A percentile compares a stretch with the other conserved stretches of the same genome.
These are phyloP conservation scores for Aureobasidium sp. DNA, from an alignment of 2,329 filamentous ascomycete species.

Conservation along the genomic window DNA sequence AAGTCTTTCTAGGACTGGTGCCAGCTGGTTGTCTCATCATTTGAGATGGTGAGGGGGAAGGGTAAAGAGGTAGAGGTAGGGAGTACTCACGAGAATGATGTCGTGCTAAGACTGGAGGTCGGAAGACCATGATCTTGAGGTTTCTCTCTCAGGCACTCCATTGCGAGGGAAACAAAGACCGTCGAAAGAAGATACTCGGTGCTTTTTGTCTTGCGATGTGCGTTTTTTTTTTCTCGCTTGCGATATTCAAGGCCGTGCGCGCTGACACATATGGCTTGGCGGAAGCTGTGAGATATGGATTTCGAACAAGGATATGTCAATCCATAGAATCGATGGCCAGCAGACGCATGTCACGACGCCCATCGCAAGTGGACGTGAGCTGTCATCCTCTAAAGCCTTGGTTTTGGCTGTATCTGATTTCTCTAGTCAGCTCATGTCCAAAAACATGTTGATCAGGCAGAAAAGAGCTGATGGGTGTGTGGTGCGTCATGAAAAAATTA, in stretches of 20 bases:
- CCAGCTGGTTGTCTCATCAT: conserved; percentile 40
- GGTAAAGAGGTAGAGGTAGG: neutral
- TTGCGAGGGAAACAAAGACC: neutral
- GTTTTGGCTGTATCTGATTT: neutral
- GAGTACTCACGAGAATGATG: neutral
- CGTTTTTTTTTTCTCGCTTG: conserved; percentile 7
- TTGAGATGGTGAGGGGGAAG: neutral
- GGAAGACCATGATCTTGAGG: neutral
- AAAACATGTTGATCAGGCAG: neutral
- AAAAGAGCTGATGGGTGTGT: neutral
- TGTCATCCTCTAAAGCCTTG: neutral
- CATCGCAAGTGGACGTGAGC: neutral
- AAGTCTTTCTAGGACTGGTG: conserved; percentile 59
- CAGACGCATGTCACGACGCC: neutral
- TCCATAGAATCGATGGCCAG: neutral
- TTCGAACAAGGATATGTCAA: neutral
- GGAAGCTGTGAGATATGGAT: neutral
- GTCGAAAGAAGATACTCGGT: neutral
- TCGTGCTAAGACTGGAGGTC: neutral
- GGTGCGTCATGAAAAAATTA: conserved; percentile 11
- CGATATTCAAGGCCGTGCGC: neutral
- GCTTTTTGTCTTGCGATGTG: neutral
- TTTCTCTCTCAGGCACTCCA: neutral
- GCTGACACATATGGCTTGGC: neutral
- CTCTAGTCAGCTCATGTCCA: neutral